Evolutionary conservation across 2,329 filamentous ascomycete species (phyloP).

Genomic region (Coniochaeta pulveracea): DNA sequence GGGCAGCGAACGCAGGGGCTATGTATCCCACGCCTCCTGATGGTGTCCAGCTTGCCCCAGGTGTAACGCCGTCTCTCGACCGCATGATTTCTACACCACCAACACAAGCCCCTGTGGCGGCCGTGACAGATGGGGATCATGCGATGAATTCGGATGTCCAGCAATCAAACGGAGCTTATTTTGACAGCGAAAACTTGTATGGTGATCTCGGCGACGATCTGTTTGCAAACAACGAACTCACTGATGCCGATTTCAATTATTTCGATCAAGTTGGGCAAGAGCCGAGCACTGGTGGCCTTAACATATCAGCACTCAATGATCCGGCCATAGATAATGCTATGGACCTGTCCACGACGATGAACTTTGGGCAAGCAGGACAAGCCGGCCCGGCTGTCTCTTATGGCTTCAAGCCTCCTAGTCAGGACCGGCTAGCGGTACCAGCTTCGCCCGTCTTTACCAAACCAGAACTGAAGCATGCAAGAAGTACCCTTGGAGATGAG

Average conservation of each 20-base stretch:
- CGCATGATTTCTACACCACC: constrained; percentile 43
- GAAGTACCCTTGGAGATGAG: constrained; percentile 38
- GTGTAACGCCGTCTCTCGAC: constrained; percentile 45
- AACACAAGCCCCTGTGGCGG: constrained; percentile 22
- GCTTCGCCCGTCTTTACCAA: constrained; percentile 38
- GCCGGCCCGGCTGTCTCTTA: constrained; percentile 4
- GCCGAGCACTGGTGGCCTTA: constrained; percentile 28
- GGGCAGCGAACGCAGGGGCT: constrained; percentile 29
- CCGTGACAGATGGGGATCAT: constrained; percentile 25
- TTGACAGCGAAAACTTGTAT: constrained; percentile 49
- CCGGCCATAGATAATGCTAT: constrained; percentile 12
- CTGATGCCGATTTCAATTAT: constrained; percentile 74
- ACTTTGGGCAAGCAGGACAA: too few relatives aligned
- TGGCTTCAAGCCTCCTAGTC: neutral
- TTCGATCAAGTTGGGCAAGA: constrained; percentile 62
- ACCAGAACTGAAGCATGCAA: constrained; percentile 45
- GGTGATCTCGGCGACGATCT: constrained; percentile 58
- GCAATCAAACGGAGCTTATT: constrained; percentile 27
- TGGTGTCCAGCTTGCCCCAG: constrained; percentile 38
- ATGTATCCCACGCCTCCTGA: constrained; percentile 67
- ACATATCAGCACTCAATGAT: constrained; percentile 20
- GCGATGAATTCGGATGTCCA: constrained; percentile 20
- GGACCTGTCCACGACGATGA: constrained; percentile 8
- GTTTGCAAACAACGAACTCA: constrained; percentile 65
- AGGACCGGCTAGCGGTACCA: constrained; percentile 4